A percentile compares a stretch with the other conserved stretches of the same genome.
Conservation (phyloP, 306 rosid genomes). For the barrel medic (Medicago truncatula) region DNA sequence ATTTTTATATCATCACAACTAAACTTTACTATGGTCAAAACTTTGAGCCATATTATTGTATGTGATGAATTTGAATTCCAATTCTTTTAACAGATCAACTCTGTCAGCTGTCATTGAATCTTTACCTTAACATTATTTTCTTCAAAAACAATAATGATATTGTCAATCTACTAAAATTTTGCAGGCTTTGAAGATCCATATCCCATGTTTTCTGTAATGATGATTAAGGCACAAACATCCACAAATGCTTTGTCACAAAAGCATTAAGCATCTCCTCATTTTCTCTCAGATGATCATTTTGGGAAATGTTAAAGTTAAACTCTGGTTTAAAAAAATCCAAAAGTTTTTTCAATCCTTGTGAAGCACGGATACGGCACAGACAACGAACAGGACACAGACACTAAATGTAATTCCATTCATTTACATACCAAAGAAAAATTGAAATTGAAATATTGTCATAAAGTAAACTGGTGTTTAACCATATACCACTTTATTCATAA, state of each 20-base stretch:
- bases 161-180: not conserved
- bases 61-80: conserved; percentile 2
- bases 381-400: no score
- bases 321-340: not conserved
- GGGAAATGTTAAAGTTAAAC: not conserved
- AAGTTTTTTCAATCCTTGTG: not conserved
- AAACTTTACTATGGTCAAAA: not conserved
- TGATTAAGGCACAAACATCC: not conserved
- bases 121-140: not conserved
- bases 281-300: not conserved
- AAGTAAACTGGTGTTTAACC: not conserved
- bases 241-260: not conserved
- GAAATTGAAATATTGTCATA: not conserved
- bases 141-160: not conserved
- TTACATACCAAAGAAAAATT: not conserved
- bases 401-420: not conserved
- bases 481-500: conserved; percentile 40
- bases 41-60: not conserved
- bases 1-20: not conserved
- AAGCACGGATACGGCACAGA: no score
- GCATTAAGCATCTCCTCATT: not conserved
- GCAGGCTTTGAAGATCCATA: not conserved
- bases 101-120: conserved; percentile 6
- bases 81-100: not conserved
- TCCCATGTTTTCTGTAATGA: conserved; percentile 3